Evolutionary conservation across 2,329 filamentous ascomycete genomes (phyloP).

Genomic region (Botrytis medusae): DNA sequence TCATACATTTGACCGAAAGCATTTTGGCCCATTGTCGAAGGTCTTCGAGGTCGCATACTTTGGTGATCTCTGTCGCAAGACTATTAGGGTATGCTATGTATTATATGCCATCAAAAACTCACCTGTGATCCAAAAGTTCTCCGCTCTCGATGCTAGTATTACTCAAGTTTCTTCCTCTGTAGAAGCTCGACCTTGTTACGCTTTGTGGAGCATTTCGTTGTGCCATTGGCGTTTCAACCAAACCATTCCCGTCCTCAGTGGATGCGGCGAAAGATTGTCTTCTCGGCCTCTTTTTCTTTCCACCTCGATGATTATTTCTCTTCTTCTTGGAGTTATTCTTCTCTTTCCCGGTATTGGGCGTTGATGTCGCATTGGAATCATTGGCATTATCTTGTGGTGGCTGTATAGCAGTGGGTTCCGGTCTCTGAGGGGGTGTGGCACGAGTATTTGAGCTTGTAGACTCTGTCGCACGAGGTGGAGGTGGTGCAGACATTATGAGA

Average conservation of each 20-base stretch:
- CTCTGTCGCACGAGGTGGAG: conserved; percentile 24
- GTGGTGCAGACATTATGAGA: conserved; percentile 30
- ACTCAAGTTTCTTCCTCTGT: conserved; percentile 64
- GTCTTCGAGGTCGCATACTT: conserved; percentile 62
- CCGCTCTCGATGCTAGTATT: conserved; percentile 88
- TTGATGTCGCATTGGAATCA: conserved; percentile 27
- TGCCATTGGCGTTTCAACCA: conserved; percentile 38
- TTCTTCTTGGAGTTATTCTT: conserved; percentile 52
- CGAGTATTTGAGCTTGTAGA: conserved; percentile 23
- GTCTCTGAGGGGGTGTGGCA: conserved; percentile 26
- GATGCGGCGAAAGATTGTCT: conserved; percentile 77
- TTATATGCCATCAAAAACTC: conserved; percentile 32
- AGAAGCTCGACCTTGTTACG: conserved; percentile 45
- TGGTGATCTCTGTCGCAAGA: conserved; percentile 40
- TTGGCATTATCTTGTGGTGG: conserved; percentile 20
- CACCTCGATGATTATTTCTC: conserved; percentile 71
- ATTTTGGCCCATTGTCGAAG: conserved; percentile 48
- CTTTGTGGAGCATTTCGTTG: conserved; percentile 40
- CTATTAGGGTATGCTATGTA: conserved; percentile 23
- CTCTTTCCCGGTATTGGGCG: conserved; percentile 24
- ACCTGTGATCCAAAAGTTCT: conserved; percentile 83
- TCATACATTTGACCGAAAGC: conserved; percentile 42
- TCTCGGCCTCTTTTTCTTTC: conserved; percentile 74
- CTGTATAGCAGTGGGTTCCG: conserved; percentile 35
- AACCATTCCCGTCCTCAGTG: conserved; percentile 48